Base-by-base conservation (phyloP, 306 rosid species). In the Cucurbita moschata region DNA sequence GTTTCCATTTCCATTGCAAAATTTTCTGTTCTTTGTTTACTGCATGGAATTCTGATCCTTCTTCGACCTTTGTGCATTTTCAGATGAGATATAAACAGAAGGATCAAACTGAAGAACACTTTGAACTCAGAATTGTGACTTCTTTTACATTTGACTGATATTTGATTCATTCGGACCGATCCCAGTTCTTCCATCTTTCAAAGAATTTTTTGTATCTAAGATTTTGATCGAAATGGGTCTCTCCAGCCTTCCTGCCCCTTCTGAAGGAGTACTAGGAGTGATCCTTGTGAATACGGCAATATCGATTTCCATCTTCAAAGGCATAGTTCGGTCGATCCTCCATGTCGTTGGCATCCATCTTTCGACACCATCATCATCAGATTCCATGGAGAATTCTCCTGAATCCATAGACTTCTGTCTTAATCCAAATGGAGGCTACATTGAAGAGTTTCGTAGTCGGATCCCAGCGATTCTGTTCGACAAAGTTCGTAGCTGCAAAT, bases 181-280 rank as follows among this genome's bases (percentile, higher is more conserved):
- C 23, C 21, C 56, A 57, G 19, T 38, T 42, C 50, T 42, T 19
- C 51, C 51, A 18, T 7, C 18, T 54, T 56, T 43, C 40, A 11
- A 10, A 10, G 3, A 3, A 43, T 14, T 4, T 38, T 73, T 37
- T 61, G 52, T 42, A 65, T 14, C 71, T 39, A n/a, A 63, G 19
- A 15, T 49, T 37, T 81, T 66, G 76, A 63, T 57, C 71, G 79
- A 74, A 72, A 94, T 94, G 98, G 98, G 98, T 64, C 96, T 94
- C 63, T 89, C 97, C 71, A 90, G 88, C 86, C 97, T 94, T 7
- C 97, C 98, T 78, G 85, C 97, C 65, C 97, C 95, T 73, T 94
- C 97, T 40, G 98, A 94, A 84, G 98, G 98, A 79, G 89, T 94
- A 30, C 68, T 90, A 4, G 88, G 96, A 80, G 79, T 85, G 42